A percentile compares a stretch with the other conserved stretches of the same genome.
Evolutionary conservation across 1,284 basidiomycete species (phyloP).

Genomic region (Apiotrichum veenhuisii): DNA sequence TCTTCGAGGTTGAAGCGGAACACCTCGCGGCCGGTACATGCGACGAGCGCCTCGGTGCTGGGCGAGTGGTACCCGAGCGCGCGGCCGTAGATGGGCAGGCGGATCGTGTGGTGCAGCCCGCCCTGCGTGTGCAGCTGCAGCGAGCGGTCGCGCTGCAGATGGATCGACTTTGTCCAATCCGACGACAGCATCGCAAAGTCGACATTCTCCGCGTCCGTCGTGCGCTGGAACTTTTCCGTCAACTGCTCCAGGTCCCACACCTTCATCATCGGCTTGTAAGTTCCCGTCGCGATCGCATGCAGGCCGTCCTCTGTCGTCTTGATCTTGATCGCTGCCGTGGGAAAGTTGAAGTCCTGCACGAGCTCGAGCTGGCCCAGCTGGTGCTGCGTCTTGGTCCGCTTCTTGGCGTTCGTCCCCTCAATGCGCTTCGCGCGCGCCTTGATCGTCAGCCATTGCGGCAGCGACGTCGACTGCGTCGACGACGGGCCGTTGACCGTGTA

Average conservation of each 20-base stretch:
- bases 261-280: slow-evolving; percentile 96
- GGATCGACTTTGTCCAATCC: slow-evolving; percentile 99
- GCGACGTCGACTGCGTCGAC: slow-evolving; percentile 73
- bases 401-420: slow-evolving; percentile 33
- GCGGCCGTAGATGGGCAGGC: slow-evolving; percentile 92
- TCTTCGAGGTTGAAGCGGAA: slow-evolving; percentile 94
- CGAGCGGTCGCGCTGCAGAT: slow-evolving; percentile 93
- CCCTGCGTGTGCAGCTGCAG: slow-evolving; percentile 92
- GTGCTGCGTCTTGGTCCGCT: slow-evolving; percentile 47
- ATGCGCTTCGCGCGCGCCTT: slow-evolving; percentile 52
- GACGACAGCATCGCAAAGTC: slow-evolving; percentile 94
- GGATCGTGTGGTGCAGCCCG: slow-evolving; percentile 84
- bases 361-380: slow-evolving; percentile 63
- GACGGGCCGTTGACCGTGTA: slow-evolving; percentile 87
- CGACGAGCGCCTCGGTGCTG: slow-evolving; percentile 72
- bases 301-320: slow-evolving; percentile 88
- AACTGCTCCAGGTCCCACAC: slow-evolving; percentile 95
- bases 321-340: slow-evolving; percentile 89
- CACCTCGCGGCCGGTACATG: slow-evolving; percentile 75
- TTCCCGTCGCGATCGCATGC: slow-evolving; percentile 89
- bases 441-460: slow-evolving; percentile 82
- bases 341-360: slow-evolving; percentile 94
- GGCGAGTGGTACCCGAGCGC: slow-evolving; percentile 85
- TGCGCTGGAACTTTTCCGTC: slow-evolving; percentile 91
- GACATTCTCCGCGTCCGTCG: slow-evolving; percentile 94